Evolutionary conservation across 1,284 basidiomycete genomes (phyloP), one percentile per base, ranked within the genome.

Genomic region (Cystobasidium sp.): DNA sequence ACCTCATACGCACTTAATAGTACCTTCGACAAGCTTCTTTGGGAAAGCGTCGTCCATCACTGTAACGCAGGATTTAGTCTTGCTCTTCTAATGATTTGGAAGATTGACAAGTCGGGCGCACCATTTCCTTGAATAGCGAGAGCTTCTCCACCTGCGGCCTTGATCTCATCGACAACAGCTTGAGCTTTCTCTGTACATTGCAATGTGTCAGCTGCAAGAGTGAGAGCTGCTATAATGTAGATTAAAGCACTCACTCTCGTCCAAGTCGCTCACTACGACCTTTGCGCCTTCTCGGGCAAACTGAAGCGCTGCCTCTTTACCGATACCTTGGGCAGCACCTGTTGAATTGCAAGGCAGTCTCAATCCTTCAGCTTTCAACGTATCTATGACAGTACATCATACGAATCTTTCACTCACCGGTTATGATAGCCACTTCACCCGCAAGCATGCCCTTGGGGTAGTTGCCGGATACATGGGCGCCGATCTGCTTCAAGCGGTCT

Each of bases 261-360:
- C 79, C 16, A 80, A 68, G 56, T 80, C 91, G 85, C 88, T 88
- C 65, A 90, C 88, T 76, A 94, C 91, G 56, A 94, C 89, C 81
- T 91, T 93, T 16, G 92, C 92, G 37, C 92, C 92, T 80, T 94
- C 92, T 41, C 78, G 79, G 6, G 91, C 90, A 77, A 92, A 94
- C 62, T 92, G 85, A 55, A 92, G 82, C 3, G 92, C 92, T 52
- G 87, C 85, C 61, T 89, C 88, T 52, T 86, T 86, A 9, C 91
- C 91, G 76, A 93, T 92, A 77, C 90, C 91, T 88, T 92, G 90
- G 24, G 89, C 91, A 79, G 89, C 89, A 81, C 90, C 89, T 89
- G 76, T 5, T 22, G 37, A 77, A 7, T 52, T 56, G 41, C 20
- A 10, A 63, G 37, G 55, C 39, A 31, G 31, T 31, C 31, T 5